Evolutionary conservation across 192 early-diverging fungal genomes (phyloP).

Genomic region (Linnemannia elongata): DNA sequence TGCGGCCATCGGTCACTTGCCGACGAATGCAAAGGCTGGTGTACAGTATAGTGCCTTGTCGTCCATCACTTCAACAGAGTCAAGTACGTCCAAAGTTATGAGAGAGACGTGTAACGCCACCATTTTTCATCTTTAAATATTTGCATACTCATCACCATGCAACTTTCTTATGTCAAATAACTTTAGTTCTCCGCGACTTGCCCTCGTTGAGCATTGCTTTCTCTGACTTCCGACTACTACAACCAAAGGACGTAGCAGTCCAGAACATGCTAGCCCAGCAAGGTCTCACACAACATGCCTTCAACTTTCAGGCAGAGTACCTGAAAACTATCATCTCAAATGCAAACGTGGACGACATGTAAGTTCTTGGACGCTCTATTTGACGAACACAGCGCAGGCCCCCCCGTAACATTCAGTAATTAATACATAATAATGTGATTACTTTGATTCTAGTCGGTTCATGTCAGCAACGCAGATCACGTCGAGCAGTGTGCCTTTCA

Average conservation of each 20-base stretch:
- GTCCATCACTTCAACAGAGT: constrained; percentile 34
- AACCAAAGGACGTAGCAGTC: not conserved
- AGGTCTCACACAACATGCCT: not conserved
- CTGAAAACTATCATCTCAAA: constrained; percentile 20
- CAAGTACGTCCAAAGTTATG: constrained; percentile 2
- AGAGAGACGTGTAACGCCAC: not conserved
- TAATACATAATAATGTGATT: not conserved
- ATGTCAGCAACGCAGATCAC: constrained; percentile 24
- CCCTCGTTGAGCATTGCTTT: constrained; percentile 32
- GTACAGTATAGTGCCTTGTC: constrained; percentile 44
- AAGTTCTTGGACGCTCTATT: not conserved
- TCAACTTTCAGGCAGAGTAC: constrained; percentile 25
- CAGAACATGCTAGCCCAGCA: not conserved
- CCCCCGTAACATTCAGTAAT: not conserved
- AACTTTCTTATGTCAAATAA: not conserved
- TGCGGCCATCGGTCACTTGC: not conserved
- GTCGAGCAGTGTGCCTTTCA: not conserved
- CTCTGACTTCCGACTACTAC: constrained; percentile 27
- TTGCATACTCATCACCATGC: not conserved
- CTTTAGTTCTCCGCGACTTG: constrained; percentile 36
- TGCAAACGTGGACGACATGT: constrained; percentile 31
- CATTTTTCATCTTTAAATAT: not conserved
- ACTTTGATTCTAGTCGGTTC: constrained; percentile 28
- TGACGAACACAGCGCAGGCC: not conserved
- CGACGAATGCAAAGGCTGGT: constrained; percentile 24